Evolutionary conservation across 805 yeast species (phyloP).

Genomic region (Wickerhamiella occidentalis): DNA sequence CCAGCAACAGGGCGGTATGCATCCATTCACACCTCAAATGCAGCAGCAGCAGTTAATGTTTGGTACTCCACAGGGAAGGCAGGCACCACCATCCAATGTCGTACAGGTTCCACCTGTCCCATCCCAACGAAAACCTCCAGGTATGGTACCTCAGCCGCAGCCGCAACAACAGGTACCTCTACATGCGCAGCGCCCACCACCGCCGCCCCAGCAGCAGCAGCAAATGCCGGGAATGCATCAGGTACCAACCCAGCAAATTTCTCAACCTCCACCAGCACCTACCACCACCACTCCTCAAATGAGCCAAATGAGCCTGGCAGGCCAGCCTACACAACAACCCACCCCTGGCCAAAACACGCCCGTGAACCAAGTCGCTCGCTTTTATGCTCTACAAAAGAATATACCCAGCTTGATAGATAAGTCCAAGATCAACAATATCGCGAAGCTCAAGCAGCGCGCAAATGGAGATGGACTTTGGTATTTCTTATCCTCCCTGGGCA

Average conservation of each 20-base stretch:
- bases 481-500: slow-evolving; percentile 27
- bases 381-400: neutral
- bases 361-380: neutral
- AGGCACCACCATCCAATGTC: slow-evolving; percentile 6
- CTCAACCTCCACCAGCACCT: neutral
- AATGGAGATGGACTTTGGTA: slow-evolving; percentile 25
- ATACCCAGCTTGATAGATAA: slow-evolving; percentile 14
- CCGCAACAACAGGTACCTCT: slow-evolving; percentile 1
- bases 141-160: slow-evolving; percentile 7
- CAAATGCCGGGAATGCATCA: neutral
- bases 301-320: neutral
- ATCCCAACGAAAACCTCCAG: slow-evolving; percentile 1
- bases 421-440: slow-evolving; percentile 19
- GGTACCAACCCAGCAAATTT: neutral
- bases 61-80: slow-evolving; percentile 4
- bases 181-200: neutral
- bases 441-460: slow-evolving; percentile 23
- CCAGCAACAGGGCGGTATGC: slow-evolving; percentile 1
- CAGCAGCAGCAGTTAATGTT: slow-evolving; percentile 6
- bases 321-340: neutral
- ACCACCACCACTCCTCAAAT: neutral
- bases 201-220: neutral
- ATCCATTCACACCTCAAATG: slow-evolving; percentile 1
- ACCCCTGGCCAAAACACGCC: slow-evolving; percentile 1
- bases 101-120: slow-evolving; percentile 9